phyloP scores from a whole-genome alignment of 2,329 filamentous ascomycete species.

The Penicillium sp. region DNA sequence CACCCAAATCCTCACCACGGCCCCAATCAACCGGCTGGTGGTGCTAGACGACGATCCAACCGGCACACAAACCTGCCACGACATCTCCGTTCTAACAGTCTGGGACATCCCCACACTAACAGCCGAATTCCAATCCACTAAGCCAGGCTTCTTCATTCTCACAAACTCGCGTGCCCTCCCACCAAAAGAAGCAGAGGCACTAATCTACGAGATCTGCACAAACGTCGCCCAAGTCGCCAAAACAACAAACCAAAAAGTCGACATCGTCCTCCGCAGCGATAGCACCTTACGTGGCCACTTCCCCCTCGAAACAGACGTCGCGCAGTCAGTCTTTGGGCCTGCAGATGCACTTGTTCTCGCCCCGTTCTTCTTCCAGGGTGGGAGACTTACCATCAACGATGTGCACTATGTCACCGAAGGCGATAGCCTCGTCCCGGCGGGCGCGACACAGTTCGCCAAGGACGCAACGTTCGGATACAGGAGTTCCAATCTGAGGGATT shows the following conservation, averaged over 20 bases:
- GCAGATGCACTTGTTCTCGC: conserved; percentile 57
- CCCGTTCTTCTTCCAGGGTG: conserved; percentile 61
- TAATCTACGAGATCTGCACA: conserved; percentile 54
- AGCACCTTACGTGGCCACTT: conserved; percentile 60
- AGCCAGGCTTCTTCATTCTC: conserved; percentile 59
- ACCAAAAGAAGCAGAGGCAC: conserved; percentile 46
- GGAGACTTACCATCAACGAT: conserved; percentile 57
- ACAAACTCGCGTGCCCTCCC: conserved; percentile 60
- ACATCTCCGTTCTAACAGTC: conserved; percentile 56
- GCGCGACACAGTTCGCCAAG: conserved; percentile 56
- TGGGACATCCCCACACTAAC: conserved; percentile 52
- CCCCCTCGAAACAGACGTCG: conserved; percentile 55
- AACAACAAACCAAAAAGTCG: conserved; percentile 44
- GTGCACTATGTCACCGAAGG: conserved; percentile 60
- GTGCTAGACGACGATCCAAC: conserved; percentile 58
- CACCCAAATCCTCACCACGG: conserved; percentile 28
- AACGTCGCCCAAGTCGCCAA: conserved; percentile 51
- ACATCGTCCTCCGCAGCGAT: conserved; percentile 59
- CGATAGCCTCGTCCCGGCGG: conserved; percentile 51
- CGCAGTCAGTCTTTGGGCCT: conserved; percentile 51
- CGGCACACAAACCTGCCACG: conserved; percentile 62
- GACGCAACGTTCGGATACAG: conserved; percentile 60
- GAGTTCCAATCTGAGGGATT: conserved; percentile 55
- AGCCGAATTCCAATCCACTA: conserved; percentile 46
- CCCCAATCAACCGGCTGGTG: conserved; percentile 33